Base-by-base conservation (phyloP, 306 rosid genomes). In the Glycyrrhiza uralensis region DNA sequence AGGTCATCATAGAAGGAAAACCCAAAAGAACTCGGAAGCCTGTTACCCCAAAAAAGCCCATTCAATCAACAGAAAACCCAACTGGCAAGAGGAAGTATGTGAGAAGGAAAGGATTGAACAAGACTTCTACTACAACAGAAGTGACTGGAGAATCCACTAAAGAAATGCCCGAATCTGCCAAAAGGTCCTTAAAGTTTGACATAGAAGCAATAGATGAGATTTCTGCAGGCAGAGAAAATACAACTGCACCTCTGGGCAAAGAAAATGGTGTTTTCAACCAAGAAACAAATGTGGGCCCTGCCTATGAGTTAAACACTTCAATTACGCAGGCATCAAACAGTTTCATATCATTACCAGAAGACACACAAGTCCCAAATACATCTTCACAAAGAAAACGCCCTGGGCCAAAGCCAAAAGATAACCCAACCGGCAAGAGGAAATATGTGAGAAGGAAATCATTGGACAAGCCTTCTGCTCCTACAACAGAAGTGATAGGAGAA, bases 1-100 rank as follows among this genome's bases (percentile, higher is more conserved):
- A 87, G 86, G 98, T 93, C 76, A 71, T 93, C 64, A 71, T 9
- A 32, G 98, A 93, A 87, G 88, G 82, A 36, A 90, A 87, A 68
- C 90, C 85, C 46, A 88, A 76, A 81, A 71, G 75, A 78, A 59
- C 76, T 30, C 75, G 55, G 30, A 90, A 82, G 68, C 74, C 82
- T 14, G 74, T n/a, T 57, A 79, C 70, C 20, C 87, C 83, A 18
- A 87, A 77, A 18, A 87, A 77, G 63, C 77, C 86, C 32, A 60
- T 55, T 41, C 81, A 41, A 79, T 62, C 88, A n/a, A 81, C 72
- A 68, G 83, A 73, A 72, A 83, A 79, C 49, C 51, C 76, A 52
- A 76, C 71, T 42, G 80, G 5, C 42, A 85, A 82, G 84, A 83
- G 97, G 65, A 85, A 78, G 82, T 88, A 88, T 61, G 88, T 88